phyloP scores from a whole-genome alignment of 139 green algal species.

The Pycnococcus provasolii region DNA sequence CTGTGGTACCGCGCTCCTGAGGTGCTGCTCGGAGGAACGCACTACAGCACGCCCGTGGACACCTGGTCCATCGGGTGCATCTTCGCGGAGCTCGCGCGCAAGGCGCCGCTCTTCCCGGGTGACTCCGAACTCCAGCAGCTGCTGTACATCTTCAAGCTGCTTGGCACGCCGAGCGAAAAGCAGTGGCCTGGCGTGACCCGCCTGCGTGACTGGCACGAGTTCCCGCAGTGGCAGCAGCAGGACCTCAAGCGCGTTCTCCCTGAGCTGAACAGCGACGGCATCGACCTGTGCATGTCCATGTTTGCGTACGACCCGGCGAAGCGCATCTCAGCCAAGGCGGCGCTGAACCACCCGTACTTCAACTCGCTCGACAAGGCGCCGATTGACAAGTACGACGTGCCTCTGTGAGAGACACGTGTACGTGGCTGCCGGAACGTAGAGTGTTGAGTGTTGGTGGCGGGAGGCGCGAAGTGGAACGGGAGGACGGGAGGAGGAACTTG shows the following conservation, averaged over 20 bases:
- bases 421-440: not conserved
- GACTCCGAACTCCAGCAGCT: slow-evolving; percentile 81
- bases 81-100: slow-evolving; percentile 62
- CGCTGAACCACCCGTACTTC: slow-evolving; percentile 90
- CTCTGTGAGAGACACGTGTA: not conserved
- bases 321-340: slow-evolving; percentile 81
- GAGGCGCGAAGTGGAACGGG: not conserved
- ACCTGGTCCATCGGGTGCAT: slow-evolving; percentile 98
- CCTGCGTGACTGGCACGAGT: slow-evolving; percentile 80
- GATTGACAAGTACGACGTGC: not conserved
- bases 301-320: slow-evolving; percentile 62
- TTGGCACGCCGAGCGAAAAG: slow-evolving; percentile 67
- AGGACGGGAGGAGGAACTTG: too few relatives aligned
- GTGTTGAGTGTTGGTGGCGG: not conserved
- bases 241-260: slow-evolving; percentile 56
- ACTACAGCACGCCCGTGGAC: slow-evolving; percentile 93
- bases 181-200: slow-evolving; percentile 61
- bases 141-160: slow-evolving; percentile 76
- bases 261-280: slow-evolving; percentile 57
- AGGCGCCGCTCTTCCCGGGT: slow-evolving; percentile 62
- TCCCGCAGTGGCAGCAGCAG: slow-evolving; percentile 57
- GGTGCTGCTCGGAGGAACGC: slow-evolving; percentile 85
- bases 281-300: slow-evolving; percentile 59
- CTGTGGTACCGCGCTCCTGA: slow-evolving; percentile 97
- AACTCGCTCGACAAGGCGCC: slow-evolving; percentile 47